Evolutionary conservation across 306 rosid species (phyloP).

Genomic region (Lagenaria siceraria): DNA sequence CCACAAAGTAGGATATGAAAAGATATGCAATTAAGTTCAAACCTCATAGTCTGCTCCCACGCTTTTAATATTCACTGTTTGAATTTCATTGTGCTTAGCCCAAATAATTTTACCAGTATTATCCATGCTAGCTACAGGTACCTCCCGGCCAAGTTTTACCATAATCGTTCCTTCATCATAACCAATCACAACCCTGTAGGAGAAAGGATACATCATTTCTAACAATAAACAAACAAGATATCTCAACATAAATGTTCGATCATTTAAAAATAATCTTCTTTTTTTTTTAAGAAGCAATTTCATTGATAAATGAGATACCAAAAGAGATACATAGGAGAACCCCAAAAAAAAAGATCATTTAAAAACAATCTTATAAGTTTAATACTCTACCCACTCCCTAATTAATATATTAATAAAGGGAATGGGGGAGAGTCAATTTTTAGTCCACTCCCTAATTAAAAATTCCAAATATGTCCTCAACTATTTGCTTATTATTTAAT

Average conservation of each 20-base stretch:
- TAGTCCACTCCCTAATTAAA: not conserved
- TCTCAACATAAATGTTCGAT: not conserved
- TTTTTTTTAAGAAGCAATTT: no score
- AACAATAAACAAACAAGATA: not conserved
- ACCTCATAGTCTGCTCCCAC: constrained; percentile 86
- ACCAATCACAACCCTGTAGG: constrained; percentile 75
- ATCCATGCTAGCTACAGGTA: constrained; percentile 97
- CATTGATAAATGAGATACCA: no score
- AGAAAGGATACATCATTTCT: not conserved
- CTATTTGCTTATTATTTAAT: not conserved
- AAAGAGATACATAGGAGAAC: no score
- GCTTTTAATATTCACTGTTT: constrained; percentile 84
- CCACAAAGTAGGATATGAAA: not conserved
- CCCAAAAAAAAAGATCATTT: not conserved
- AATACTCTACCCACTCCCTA: not conserved
- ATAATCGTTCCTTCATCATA: constrained; percentile 97
- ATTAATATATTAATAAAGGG: not conserved
- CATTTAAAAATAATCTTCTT: not conserved
- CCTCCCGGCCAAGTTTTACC: constrained; percentile 96
- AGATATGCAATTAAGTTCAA: constrained; percentile 13
- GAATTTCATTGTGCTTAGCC: constrained; percentile 98
- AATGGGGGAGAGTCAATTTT: not conserved
- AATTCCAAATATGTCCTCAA: not conserved
- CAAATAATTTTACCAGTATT: constrained; percentile 85
- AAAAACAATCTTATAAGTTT: not conserved